Conservation (phyloP, 768 basidiomycete genomes). For the Xerocomellus amylosporus region DNA sequence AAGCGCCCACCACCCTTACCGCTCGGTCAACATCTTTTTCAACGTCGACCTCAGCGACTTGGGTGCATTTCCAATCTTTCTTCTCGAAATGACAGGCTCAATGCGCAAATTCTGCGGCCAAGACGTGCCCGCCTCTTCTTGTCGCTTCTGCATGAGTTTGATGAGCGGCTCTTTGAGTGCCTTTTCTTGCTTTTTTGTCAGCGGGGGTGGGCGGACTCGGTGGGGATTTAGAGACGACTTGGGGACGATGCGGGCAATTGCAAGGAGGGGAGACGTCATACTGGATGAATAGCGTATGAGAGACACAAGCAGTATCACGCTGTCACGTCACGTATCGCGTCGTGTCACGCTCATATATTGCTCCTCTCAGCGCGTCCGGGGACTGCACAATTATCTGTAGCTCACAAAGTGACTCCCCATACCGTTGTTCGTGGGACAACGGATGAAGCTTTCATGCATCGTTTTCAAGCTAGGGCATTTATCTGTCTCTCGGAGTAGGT, state of each 20-base stretch:
- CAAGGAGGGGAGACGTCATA: constrained; percentile 20
- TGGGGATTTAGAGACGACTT: constrained; percentile 27
- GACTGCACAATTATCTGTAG: too few relatives aligned
- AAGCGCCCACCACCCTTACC: constrained; percentile 6
- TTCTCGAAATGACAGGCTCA: constrained; percentile 42
- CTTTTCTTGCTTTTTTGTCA: constrained; percentile 31
- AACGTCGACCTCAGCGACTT: constrained; percentile 38
- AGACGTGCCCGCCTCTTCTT: constrained; percentile 35
- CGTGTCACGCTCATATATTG: too few relatives aligned
- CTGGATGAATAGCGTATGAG: too few relatives aligned
- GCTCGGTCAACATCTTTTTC: constrained; percentile 40
- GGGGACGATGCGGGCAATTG: constrained; percentile 41
- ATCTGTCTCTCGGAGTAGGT: too few relatives aligned
- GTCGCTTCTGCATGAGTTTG: constrained; percentile 40
- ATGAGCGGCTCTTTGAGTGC: constrained; percentile 37
- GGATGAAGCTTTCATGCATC: too few relatives aligned
- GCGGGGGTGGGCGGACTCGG: constrained; percentile 30
- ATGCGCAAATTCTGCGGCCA: constrained; percentile 52
- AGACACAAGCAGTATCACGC: too few relatives aligned
- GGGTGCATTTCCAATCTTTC: constrained; percentile 39
- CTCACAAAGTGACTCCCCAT: too few relatives aligned
- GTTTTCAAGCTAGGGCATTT: too few relatives aligned
- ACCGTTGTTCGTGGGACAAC: too few relatives aligned
- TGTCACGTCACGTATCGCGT: too few relatives aligned
- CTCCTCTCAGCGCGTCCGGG: too few relatives aligned